Evolutionary conservation across 805 yeast species (phyloP), one percentile per base, ranked within the genome.

Genomic region (Metschnikowia cubensis): DNA sequence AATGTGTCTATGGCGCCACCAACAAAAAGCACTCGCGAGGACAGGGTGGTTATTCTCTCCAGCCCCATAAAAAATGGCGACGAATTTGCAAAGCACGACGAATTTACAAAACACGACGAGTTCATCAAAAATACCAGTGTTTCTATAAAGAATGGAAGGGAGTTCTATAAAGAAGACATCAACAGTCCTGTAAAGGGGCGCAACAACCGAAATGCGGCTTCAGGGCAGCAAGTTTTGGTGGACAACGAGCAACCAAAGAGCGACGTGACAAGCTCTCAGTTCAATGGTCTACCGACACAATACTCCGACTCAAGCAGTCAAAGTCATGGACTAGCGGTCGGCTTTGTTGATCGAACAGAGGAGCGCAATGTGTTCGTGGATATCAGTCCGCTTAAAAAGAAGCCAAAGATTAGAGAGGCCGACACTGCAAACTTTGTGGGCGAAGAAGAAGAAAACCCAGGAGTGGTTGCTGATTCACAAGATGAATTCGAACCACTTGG

Each of bases 221-320:
- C 17, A 6, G 29, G 22, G 10, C 33, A 20, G 18, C 45, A 42
- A n/a, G 33, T 34, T 21, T 42, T 42, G 37, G 8, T 42, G 31
- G 45, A 42, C 15, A 32, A 35, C 20, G 20, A 36, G 35, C 47
- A 42, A 35, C 22, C 17, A 6, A 35, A 36, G 20, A 25, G 39
- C 14, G 59, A 50, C 22, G 25, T 55, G 29, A 54, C 60, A 15
- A 58, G 59, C 47, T 57, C 60, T 15, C 62, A 58, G 38, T 57
- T 58, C 46, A 57, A 58, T 22, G 42, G 48, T 32, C 52, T 58
- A 18, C 59, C 62, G n/a, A 58, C 62, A 8, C 62, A 58, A 31
- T 58, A 58, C 43, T 57, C 60, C 2, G 59, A 58, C 18, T 36
- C 53, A 1, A 47, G 56, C 45, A 52, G 55, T 29, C 55, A 52